phyloP scores from a whole-genome alignment of 2,329 filamentous ascomycete species.

The Chalara sp. region DNA sequence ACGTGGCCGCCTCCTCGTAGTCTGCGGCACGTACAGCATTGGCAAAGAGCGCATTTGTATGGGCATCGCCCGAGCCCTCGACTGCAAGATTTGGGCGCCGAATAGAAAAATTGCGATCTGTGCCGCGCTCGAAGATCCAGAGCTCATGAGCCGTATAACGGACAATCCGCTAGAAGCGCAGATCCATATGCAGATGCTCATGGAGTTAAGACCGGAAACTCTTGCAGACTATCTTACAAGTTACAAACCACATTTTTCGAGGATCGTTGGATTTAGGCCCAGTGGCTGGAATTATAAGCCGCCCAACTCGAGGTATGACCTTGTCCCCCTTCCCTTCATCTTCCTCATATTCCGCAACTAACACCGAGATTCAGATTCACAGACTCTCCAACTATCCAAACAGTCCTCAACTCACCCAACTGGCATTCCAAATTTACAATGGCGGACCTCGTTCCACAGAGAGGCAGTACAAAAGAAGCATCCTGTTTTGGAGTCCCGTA shows the following conservation, averaged over 20 bases:
- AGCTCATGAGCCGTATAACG: conserved; percentile 72
- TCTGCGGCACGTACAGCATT: conserved; percentile 96
- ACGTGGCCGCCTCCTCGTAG: conserved; percentile 70
- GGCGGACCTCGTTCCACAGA: conserved; percentile 69
- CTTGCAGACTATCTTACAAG: conserved; percentile 80
- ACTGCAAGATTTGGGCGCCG: conserved; percentile 84
- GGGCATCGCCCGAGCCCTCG: conserved; percentile 79
- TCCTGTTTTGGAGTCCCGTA: conserved; percentile 94
- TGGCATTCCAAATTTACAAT: conserved; percentile 73
- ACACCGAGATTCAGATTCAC: conserved; percentile 33
- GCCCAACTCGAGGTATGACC: conserved; percentile 46
- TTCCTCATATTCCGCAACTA: neutral
- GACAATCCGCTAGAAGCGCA: conserved; percentile 76
- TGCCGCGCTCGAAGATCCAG: conserved; percentile 75
- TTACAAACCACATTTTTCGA: conserved; percentile 75
- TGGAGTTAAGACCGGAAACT: conserved; percentile 88
- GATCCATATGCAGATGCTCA: conserved; percentile 95
- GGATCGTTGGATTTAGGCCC: conserved; percentile 84
- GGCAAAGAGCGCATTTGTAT: conserved; percentile 95
- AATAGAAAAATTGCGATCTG: conserved; percentile 79
- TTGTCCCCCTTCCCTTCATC: neutral
- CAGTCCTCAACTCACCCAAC: conserved; percentile 49
- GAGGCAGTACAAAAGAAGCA: conserved; percentile 74
- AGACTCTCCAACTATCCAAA: conserved; percentile 55
- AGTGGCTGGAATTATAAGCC: conserved; percentile 92